These are phyloP conservation scores for Gossypium rotundifolium DNA, from an alignment of 345 rosid genomes.

Conservation along the genomic window DNA sequence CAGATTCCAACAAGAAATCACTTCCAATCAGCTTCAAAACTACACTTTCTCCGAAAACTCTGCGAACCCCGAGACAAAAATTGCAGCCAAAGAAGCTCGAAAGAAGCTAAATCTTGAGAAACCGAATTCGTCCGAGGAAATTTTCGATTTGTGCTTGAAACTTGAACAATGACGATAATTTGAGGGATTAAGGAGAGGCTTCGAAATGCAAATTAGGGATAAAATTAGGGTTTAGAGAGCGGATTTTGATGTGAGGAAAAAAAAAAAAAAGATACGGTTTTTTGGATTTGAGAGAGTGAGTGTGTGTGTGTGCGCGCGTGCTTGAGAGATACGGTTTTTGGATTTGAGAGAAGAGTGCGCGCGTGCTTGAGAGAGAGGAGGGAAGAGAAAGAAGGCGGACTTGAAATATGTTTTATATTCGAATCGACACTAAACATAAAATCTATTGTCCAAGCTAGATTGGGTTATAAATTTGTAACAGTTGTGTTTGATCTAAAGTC, in stretches of 20 bases:
- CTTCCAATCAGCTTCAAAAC: not conserved
- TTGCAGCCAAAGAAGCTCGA: not conserved
- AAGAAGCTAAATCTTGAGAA: not conserved
- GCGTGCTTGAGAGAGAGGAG: not conserved
- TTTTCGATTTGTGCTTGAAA: not conserved
- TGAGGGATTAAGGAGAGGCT: not conserved
- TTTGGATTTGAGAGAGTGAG: not conserved
- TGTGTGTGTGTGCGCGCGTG: no score
- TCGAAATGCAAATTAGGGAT: not conserved
- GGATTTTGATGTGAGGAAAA: not conserved
- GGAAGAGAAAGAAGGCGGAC: slow-evolving; percentile 35
- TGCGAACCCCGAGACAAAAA: not conserved
- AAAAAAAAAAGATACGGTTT: not conserved
- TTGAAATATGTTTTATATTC: slow-evolving; percentile 19
- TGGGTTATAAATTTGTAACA: no score
- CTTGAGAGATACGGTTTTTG: no score
- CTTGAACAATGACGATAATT: not conserved
- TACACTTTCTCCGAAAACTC: not conserved
- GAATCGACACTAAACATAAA: no score
- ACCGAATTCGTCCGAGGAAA: not conserved
- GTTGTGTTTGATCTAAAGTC: no score
- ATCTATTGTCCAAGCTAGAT: no score
- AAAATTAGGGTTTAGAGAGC: not conserved
- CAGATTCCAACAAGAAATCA: not conserved
- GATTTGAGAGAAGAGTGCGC: no score